Evolutionary conservation across 106 monocot species (phyloP), one percentile per base, ranked within the genome.

Genomic region (Acorus calamus): DNA sequence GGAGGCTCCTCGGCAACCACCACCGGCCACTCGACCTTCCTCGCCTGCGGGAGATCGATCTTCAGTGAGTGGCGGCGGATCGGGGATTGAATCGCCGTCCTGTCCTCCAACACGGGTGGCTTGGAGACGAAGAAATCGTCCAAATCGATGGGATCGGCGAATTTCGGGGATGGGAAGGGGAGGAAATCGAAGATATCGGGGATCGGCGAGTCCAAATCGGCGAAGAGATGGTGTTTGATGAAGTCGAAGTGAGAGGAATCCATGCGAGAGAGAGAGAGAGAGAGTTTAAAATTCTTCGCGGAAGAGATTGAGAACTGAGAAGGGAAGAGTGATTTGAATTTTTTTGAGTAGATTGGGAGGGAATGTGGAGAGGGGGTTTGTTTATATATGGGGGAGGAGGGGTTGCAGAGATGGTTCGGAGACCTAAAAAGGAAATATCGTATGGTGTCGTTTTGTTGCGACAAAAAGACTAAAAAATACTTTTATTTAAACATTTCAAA

Each of bases 171-270:
- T 28, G 28, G 28, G 28, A 28, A 28, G 28, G 0, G 28, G 28
- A 28, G 28, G 28, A 0, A 28, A 28, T 28, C 28, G 1, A 28
- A 28, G 28, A 28, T 0, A 28, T 28, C n/a, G 10, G 55, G 14
- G 58, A 28, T 42, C 58, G 58, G 58, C 41, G 41, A 5, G 28
- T 5, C 4, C 58, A 43, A 4, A 47, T 62, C 62, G 46, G 47
- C 62, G 62, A 62, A 47, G 46, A 62, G 62, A 2, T 62, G 62
- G 44, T 62, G 6, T 0, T 11, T 45, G 42, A 62, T 62, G 62
- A 62, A 12, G 8, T 62, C 62, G 11, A 62, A 47, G 1, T 8
- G 4, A 7, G 60, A 60, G 48, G 62, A 46, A 6, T 47, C 62
- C 11, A 9, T 11, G 45, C 11, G 62, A 62, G 62, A 62, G 57